A percentile compares a stretch with the other conserved stretches of the same genome.
phyloP scores from a whole-genome alignment of 805 yeast genomes.

The Vanderwaltozyma verrucispora region DNA sequence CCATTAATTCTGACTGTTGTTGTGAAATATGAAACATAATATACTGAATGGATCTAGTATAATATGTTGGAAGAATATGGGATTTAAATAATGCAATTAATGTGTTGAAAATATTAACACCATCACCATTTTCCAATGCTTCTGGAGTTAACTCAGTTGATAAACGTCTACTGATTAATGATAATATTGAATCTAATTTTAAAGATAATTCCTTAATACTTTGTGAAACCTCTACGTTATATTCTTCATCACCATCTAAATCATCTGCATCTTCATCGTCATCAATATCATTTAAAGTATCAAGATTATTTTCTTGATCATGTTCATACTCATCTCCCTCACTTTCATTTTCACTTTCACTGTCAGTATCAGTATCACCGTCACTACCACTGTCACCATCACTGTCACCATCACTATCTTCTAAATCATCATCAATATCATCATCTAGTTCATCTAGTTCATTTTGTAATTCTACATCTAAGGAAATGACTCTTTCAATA shows the following conservation, averaged over 20 bases:
- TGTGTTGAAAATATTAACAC: slow-evolving; percentile 60
- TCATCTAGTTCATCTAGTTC: slow-evolving; percentile 80
- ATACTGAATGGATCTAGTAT: slow-evolving; percentile 81
- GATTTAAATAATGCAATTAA: slow-evolving; percentile 68
- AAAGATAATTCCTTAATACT: slow-evolving; percentile 42
- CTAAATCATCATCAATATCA: slow-evolving; percentile 49
- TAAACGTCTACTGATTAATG: slow-evolving; percentile 44
- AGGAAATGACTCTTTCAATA: slow-evolving; percentile 67
- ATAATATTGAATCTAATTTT: slow-evolving; percentile 65
- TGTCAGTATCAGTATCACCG: slow-evolving; percentile 27
- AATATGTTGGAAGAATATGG: slow-evolving; percentile 83
- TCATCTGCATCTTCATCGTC: slow-evolving; percentile 26
- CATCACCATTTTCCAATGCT: slow-evolving; percentile 48
- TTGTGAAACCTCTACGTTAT: slow-evolving; percentile 37
- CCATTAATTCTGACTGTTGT: slow-evolving; percentile 70
- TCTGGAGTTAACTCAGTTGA: slow-evolving; percentile 39
- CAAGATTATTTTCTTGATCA: no score
- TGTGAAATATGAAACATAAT: slow-evolving; percentile 74
- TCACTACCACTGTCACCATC: slow-evolving; percentile 27
- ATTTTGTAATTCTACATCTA: slow-evolving; percentile 88
- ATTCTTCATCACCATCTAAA: slow-evolving; percentile 36
- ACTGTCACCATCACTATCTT: slow-evolving; percentile 30
- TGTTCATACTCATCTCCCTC: no score
- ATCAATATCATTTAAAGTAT: slow-evolving; percentile 22
- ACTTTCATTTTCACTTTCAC: slow-evolving; percentile 27